These are phyloP conservation scores for Ambrosia hybrid DNA, from an alignment of 140 eudicot species.

Conservation along the genomic window DNA sequence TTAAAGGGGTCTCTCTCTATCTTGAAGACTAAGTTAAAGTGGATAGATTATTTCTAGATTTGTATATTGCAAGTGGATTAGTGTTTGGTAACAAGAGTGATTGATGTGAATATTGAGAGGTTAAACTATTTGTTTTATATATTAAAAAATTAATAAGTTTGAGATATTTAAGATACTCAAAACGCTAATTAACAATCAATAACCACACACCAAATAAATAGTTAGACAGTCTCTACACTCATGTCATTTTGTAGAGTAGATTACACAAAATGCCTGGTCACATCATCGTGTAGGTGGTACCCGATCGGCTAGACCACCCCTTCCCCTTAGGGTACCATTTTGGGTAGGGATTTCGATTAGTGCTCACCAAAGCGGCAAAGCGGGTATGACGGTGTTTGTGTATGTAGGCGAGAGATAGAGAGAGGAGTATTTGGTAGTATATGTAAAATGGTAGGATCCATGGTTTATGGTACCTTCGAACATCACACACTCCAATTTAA, in stretches of 20 bases:
- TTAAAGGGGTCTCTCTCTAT: slow-evolving; percentile 12
- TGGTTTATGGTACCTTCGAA: too few species aligned
- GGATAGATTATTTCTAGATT: slow-evolving; percentile 13
- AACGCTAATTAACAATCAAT: too few species aligned
- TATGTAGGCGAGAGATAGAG: too few species aligned
- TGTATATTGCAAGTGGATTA: slow-evolving; percentile 25
- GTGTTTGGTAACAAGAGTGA: background rate
- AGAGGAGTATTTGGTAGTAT: too few species aligned
- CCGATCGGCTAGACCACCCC: too few species aligned
- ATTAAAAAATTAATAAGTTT: background rate
- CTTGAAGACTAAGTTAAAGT: slow-evolving; percentile 10
- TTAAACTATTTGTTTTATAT: background rate
- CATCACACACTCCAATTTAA: too few species aligned
- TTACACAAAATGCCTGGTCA: background rate
- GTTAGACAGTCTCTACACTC: background rate
- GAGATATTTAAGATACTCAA: background rate
- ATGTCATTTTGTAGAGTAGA: background rate
- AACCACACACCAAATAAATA: background rate
- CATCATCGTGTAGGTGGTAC: too few species aligned
- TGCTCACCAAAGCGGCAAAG: too few species aligned
- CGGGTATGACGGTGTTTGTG: too few species aligned
- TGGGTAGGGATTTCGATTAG: too few species aligned
- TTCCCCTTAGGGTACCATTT: too few species aligned
- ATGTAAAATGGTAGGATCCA: too few species aligned
- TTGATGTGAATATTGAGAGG: background rate